These are phyloP conservation scores for Ceratorhiza oryzae-sativae DNA, from an alignment of 1,284 basidiomycete species.

Conservation along the genomic window DNA sequence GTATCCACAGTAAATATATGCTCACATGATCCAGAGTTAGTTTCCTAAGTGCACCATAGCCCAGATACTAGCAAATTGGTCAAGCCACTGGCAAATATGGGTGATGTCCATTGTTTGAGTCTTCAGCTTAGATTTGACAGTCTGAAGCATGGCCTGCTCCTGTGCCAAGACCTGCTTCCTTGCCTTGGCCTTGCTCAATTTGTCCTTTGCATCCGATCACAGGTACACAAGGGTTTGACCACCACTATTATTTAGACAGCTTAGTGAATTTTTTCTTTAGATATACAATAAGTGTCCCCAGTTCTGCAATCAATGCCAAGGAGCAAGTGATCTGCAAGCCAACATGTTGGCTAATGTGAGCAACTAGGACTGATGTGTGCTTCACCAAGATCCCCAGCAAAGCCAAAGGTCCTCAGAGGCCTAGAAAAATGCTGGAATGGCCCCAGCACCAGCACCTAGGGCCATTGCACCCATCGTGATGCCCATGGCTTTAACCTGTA, in stretches of 20 bases:
- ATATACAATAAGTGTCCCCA: conserved; percentile 1
- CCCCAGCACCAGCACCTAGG: not conserved
- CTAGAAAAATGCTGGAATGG: not conserved
- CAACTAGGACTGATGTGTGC: too few relatives aligned
- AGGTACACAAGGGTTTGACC: not conserved
- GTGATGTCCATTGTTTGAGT: conserved; percentile 1
- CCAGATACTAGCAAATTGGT: conserved; percentile 20
- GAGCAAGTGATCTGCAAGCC: not conserved
- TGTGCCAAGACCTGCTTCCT: not conserved
- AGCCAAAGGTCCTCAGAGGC: not conserved
- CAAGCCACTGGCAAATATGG: not conserved
- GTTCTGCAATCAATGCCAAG: not conserved
- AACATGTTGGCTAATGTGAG: not conserved
- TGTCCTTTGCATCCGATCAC: not conserved
- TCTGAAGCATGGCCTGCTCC: not conserved
- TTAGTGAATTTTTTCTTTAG: not conserved
- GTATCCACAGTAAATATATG: not conserved
- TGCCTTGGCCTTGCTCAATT: conserved; percentile 2
- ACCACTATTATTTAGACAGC: not conserved
- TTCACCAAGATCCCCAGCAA: not conserved
- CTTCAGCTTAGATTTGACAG: not conserved
- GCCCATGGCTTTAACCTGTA: conserved; percentile 1
- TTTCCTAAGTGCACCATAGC: not conserved
- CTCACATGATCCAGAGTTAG: not conserved
- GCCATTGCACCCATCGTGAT: conserved; percentile 10